phyloP scores from a whole-genome alignment of 2,329 filamentous ascomycete genomes.

The Neofusicoccum umdonicola region DNA sequence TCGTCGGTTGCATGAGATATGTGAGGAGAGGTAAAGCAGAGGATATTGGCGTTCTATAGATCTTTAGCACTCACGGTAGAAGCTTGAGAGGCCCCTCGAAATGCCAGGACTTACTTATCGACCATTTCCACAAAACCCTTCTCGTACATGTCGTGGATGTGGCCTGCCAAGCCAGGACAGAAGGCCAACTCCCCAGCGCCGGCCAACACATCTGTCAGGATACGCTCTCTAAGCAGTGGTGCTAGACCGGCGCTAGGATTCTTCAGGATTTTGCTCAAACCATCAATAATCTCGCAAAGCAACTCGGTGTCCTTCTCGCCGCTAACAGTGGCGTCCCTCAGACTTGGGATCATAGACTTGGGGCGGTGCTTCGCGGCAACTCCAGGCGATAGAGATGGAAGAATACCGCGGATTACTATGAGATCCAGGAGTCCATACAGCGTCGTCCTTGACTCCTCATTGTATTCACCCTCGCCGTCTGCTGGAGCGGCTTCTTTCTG shows the following conservation, averaged over 20 bases:
- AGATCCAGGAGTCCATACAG: conserved; percentile 41
- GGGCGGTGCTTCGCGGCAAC: conserved; percentile 35
- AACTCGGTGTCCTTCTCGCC: neutral
- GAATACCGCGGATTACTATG: conserved; percentile 31
- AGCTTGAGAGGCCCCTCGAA: neutral
- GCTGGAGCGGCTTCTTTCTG: conserved; percentile 21
- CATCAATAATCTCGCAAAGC: conserved; percentile 4
- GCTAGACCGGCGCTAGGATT: conserved; percentile 27
- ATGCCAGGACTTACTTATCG: conserved; percentile 14
- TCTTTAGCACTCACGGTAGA: neutral
- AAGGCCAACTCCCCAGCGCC: conserved; percentile 35
- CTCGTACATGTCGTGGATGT: conserved; percentile 19
- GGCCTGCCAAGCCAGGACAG: conserved; percentile 24
- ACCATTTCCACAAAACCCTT: conserved; percentile 22
- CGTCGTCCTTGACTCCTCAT: conserved; percentile 36
- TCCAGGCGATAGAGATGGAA: conserved; percentile 34
- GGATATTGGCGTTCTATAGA: conserved; percentile 45
- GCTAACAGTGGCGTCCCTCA: neutral
- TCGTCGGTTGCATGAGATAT: conserved; percentile 50
- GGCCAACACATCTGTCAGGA: conserved; percentile 35
- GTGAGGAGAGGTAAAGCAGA: conserved; percentile 62
- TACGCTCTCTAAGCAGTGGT: conserved; percentile 35
- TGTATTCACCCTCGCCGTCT: conserved; percentile 32
- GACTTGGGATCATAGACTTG: conserved; percentile 29
- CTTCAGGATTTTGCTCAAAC: neutral